These are phyloP conservation scores for Durusdinium trenchii DNA, from an alignment of 73 alveolate species.

Conservation along the genomic window DNA sequence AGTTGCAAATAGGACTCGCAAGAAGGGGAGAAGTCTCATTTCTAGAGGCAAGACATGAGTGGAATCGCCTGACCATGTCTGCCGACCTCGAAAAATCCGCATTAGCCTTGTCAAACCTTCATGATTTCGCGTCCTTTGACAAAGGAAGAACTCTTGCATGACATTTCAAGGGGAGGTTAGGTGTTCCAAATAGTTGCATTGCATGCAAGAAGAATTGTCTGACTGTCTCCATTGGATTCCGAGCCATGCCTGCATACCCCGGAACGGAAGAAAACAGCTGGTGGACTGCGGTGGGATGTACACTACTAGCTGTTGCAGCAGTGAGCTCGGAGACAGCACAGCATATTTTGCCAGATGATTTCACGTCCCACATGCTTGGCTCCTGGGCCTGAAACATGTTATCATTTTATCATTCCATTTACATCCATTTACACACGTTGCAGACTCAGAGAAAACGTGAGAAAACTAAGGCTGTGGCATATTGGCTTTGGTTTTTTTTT, in stretches of 20 bases:
- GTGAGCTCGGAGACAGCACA: conserved; percentile 61
- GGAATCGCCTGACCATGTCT: no score
- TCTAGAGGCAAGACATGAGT: no score
- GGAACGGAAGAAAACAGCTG: conserved; percentile 94
- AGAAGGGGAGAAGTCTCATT: no score
- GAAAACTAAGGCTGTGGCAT: conserved; percentile 67
- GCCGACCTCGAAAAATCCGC: no score
- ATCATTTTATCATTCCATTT: neutral
- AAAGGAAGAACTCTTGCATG: no score
- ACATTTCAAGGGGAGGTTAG: no score
- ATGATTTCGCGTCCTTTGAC: no score
- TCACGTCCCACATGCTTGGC: conserved; percentile 44
- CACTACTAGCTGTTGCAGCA: conserved; percentile 52
- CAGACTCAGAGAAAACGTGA: neutral
- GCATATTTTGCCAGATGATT: conserved; percentile 59
- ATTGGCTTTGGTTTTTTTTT: conserved; percentile 60
- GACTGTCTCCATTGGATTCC: no score
- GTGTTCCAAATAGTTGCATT: no score
- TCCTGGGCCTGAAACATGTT: neutral
- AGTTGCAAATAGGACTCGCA: no score
- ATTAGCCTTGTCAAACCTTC: no score
- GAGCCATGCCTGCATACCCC: conserved; percentile 58
- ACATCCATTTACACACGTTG: neutral
- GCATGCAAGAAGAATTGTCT: no score
- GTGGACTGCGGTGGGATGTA: conserved; percentile 69